These are phyloP conservation scores for Hemisphaericaspora xylanilytica DNA, from an alignment of 1,139 yeast genomes.

Conservation along the genomic window DNA sequence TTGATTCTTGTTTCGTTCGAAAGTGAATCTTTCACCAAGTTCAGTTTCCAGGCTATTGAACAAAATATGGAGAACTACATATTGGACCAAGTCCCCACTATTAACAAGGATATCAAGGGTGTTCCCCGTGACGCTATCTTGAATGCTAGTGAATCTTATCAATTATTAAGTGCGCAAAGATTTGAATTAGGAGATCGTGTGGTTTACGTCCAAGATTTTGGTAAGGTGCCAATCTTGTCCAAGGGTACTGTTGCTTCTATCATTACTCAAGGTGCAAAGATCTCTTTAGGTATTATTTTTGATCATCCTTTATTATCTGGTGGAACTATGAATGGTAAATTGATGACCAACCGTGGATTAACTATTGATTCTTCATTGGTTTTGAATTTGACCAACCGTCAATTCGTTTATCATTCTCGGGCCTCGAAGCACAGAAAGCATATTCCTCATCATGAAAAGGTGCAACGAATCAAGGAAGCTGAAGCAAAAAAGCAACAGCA, in stretches of 20 bases:
- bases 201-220: slow-evolving; percentile 79
- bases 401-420: slow-evolving; percentile 71
- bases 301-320: slow-evolving; percentile 85
- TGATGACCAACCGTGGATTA: slow-evolving; percentile 76
- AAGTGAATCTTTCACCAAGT: slow-evolving; percentile 73
- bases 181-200: slow-evolving; percentile 90
- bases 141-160: slow-evolving; percentile 71
- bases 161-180: slow-evolving; percentile 68
- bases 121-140: slow-evolving; percentile 86
- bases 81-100: slow-evolving; percentile 39
- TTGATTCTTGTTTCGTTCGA: slow-evolving; percentile 70
- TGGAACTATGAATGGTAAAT: slow-evolving; percentile 72
- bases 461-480: slow-evolving; percentile 18
- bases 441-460: slow-evolving; percentile 23
- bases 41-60: slow-evolving; percentile 69
- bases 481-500: slow-evolving; percentile 17
- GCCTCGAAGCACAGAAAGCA: slow-evolving; percentile 53
- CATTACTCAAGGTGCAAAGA: slow-evolving; percentile 58
- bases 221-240: slow-evolving; percentile 83
- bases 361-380: slow-evolving; percentile 80
- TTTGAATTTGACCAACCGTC: slow-evolving; percentile 71
- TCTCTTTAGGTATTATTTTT: slow-evolving; percentile 70
- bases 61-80: slow-evolving; percentile 51
- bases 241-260: slow-evolving; percentile 91
- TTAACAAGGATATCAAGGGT: slow-evolving; percentile 63